Evolutionary conservation across 2,329 filamentous ascomycete species (phyloP), one percentile per base, ranked within the genome.

Genomic region (Botrytis pseudocinerea): DNA sequence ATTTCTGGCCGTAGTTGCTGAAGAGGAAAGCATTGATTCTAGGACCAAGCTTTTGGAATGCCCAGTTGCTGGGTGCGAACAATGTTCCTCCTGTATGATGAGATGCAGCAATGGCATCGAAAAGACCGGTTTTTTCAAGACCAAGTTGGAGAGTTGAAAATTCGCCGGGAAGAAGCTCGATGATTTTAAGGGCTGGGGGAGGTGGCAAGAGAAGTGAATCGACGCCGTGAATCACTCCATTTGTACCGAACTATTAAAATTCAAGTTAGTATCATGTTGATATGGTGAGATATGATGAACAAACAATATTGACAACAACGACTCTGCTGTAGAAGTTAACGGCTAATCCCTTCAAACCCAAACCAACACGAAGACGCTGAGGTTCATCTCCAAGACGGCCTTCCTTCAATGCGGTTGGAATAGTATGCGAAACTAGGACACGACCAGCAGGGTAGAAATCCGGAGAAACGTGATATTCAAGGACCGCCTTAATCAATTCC

Each of bases 1-100:
- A 97, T 81, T 91, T 91, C 76, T 87, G 85, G 2, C 95, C 95
- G 70, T 86, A 87, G 73, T 91, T 93, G 82, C 87, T 88, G 86
- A 98, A 98, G 6, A 98, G 85, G 86, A 97, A 98, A 35, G 90
- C 92, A 80, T 95, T 97, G 78, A 91, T 88, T 72, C 82, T 85
- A 1, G 88, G 87, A 0, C 94, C 93, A 1, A 98, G 90, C 76
- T 88, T 88, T 78, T 87, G 80, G 84, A 95, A 97, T n/a, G 94
- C 95, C 7, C 83, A 83, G 85, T 98, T 97, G 63, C 87, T 89
- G 0, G 95, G 94, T 0, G 92, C 92, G 78, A 97, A 97, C 74
- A 96, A 80, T 4, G 94, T 97, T 57, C 90, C 89, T 51, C 93
- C 93, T 3, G 84, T 51, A 83, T 84, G 71, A 82, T 81, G 78